Evolutionary conservation across 805 yeast genomes (phyloP), one percentile per base, ranked within the genome.

Genomic region (Grigorovia yakushimaensis): DNA sequence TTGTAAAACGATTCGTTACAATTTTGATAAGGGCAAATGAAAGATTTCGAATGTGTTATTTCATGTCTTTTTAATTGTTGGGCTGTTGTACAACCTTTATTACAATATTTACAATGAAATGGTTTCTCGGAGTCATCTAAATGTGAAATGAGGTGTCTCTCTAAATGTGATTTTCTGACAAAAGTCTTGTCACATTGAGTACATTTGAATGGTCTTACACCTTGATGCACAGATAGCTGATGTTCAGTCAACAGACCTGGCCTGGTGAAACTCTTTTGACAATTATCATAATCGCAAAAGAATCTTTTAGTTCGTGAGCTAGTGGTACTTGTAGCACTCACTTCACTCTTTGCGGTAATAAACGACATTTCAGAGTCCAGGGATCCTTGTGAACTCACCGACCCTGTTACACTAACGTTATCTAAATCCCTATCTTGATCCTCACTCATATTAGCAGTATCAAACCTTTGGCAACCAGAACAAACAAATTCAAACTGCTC

Each of bases 211-310:
- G 95, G 95, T 46, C 93, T 70, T 39, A 82, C 79, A 50, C 86
- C 84, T 2, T 84, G 75, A 58, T 93, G 98, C 0, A 55, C 57
- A 8, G 84, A 65, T 38, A 91, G 70, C 51, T 75, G 72, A 58
- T 93, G 98, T 57, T 87, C 96, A 35, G 82, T 85, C 44, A 93
- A 69, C 10, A 88, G 70, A 1, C 94, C 81, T 0, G 97, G 97
- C 43, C 91, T 73, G 5, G 84, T 69, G 57, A 88, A 91, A 1
- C 84, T 75, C 62, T 88, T 91, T 27, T 67, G 75, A 58, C 98
- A 93, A 2, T 76, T 82, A 5, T 71, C 74, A 49, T 70, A 74
- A 18, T 73, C 75, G 62, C 98, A 91, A 11, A 62, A 57, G 59
- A 83, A 82, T 21, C 64, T 70, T 57, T 86, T 88, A 0, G 77